A percentile compares a stretch with the other conserved stretches of the same genome.
These are phyloP conservation scores for Boletus huronensis DNA, from an alignment of 768 basidiomycete species.

Conservation along the genomic window DNA sequence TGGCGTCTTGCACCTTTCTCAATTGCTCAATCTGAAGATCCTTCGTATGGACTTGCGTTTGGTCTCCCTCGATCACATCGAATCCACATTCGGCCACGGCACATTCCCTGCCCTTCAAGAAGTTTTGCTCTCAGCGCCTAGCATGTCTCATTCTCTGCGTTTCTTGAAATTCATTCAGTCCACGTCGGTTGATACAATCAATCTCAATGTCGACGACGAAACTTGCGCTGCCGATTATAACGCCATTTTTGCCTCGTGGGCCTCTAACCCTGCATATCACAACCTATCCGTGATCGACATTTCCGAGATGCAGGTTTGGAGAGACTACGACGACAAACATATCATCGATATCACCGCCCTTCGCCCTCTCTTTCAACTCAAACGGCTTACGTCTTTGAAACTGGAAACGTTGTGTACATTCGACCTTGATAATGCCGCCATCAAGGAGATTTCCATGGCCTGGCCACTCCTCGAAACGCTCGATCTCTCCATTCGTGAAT, in stretches of 20 bases:
- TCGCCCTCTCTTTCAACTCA: conserved; percentile 26
- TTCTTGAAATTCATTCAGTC: conserved; percentile 28
- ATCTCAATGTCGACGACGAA: conserved; percentile 32
- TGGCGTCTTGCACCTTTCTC: conserved; percentile 20
- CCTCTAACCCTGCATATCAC: conserved; percentile 20
- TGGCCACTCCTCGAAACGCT: conserved; percentile 29
- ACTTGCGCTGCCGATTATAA: conserved; percentile 25
- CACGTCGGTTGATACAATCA: conserved; percentile 28
- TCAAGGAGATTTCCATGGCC: conserved; percentile 25
- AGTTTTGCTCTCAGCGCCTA: conserved; percentile 21
- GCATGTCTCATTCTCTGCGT: conserved; percentile 20
- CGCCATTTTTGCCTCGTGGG: conserved; percentile 23
- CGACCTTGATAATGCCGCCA: conserved; percentile 21
- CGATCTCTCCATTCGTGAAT: conserved; percentile 29
- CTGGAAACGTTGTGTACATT: conserved; percentile 30
- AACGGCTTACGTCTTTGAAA: conserved; percentile 21
- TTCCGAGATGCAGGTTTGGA: conserved; percentile 30
- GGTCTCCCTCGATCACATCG: conserved; percentile 20
- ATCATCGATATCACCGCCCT: conserved; percentile 25
- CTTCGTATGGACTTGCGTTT: conserved; percentile 29
- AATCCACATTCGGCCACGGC: conserved; percentile 9
- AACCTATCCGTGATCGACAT: conserved; percentile 27
- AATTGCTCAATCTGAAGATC: conserved; percentile 19
- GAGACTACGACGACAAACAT: conserved; percentile 30
- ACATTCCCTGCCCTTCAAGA: conserved; percentile 24